Conservation (phyloP, 495 filamentous ascomycete species). For the Hypoxylon perforatum region DNA sequence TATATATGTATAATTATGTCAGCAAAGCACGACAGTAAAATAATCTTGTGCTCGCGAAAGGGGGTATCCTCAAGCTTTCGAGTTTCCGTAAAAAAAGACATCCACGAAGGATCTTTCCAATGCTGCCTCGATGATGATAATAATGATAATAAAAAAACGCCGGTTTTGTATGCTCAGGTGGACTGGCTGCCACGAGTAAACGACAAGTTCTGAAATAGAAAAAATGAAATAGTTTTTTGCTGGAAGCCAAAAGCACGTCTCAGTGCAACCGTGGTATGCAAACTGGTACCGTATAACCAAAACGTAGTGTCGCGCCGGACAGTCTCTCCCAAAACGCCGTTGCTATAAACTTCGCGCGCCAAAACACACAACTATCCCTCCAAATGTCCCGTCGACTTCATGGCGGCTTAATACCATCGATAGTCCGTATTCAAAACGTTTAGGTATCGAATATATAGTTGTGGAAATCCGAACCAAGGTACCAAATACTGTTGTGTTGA, state of each 20-base stretch:
- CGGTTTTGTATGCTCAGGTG: slow-evolving; percentile 41
- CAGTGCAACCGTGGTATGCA: slow-evolving; percentile 32
- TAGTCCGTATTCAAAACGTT: slow-evolving; percentile 16
- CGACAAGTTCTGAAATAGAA: slow-evolving; percentile 9
- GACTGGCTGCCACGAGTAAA: slow-evolving; percentile 39
- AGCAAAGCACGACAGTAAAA: slow-evolving; percentile 21
- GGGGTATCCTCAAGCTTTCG: slow-evolving; percentile 43
- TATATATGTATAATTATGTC: slow-evolving; percentile 5
- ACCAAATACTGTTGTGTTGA: neutral
- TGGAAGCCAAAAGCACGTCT: slow-evolving; percentile 33
- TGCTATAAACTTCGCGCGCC: slow-evolving; percentile 32
- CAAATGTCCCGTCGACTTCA: slow-evolving; percentile 22
- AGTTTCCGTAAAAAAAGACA: slow-evolving; percentile 31
- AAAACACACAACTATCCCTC: slow-evolving; percentile 25
- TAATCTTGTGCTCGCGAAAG: slow-evolving; percentile 37
- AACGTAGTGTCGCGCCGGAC: slow-evolving; percentile 32
- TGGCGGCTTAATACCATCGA: slow-evolving; percentile 18
- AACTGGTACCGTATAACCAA: slow-evolving; percentile 38
- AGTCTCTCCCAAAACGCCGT: slow-evolving; percentile 37
- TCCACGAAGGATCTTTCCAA: slow-evolving; percentile 28
- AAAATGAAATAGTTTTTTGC: slow-evolving; percentile 27
- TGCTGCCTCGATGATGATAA: slow-evolving; percentile 27
- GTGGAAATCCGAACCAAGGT: slow-evolving; percentile 9
- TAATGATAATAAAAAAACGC: slow-evolving; percentile 29
- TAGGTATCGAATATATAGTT: slow-evolving; percentile 20